Percentiles rank a stretch among this genome's conserved stretches.
These are phyloP conservation scores for Corchorus capsularis DNA, from an alignment of 345 rosid species.

Conservation along the genomic window DNA sequence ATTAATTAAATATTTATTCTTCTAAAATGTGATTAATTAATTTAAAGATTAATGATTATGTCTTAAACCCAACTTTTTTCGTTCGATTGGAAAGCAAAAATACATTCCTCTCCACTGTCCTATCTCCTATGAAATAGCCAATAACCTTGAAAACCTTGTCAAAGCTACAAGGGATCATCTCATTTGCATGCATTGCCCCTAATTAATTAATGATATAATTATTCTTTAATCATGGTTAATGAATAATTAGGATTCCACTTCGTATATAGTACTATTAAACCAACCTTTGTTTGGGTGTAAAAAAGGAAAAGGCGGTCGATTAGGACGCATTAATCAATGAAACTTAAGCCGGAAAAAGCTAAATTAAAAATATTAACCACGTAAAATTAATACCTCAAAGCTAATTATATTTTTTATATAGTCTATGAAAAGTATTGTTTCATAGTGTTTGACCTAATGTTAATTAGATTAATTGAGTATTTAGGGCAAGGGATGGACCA, in stretches of 20 bases:
- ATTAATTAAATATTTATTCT: not conserved
- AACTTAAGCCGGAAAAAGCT: not conserved
- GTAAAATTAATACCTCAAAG: not conserved
- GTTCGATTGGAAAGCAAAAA: not conserved
- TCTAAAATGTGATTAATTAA: not conserved
- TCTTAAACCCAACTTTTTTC: not conserved
- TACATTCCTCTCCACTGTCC: not conserved
- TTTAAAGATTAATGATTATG: not conserved
- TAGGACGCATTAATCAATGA: constrained; percentile 9
- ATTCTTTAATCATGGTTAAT: constrained; percentile 4
- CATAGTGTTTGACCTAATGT: constrained; percentile 29
- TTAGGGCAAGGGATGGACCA: constrained; percentile 9
- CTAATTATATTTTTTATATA: not conserved
- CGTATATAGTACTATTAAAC: not conserved
- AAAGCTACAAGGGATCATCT: not conserved
- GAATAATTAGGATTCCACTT: not conserved
- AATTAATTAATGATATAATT: not conserved
- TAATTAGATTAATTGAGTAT: not conserved
- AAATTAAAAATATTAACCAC: constrained; percentile 17
- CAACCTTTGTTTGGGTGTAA: not conserved
- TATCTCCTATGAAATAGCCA: not conserved
- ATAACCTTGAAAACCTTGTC: constrained; percentile 14
- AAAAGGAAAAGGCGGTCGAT: not conserved
- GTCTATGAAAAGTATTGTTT: not conserved
- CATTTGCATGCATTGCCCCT: not conserved